A percentile compares a stretch with the other conserved stretches of the same genome.
These are phyloP conservation scores for Mallotus nudiflorus DNA, from an alignment of 345 rosid genomes.

Conservation along the genomic window DNA sequence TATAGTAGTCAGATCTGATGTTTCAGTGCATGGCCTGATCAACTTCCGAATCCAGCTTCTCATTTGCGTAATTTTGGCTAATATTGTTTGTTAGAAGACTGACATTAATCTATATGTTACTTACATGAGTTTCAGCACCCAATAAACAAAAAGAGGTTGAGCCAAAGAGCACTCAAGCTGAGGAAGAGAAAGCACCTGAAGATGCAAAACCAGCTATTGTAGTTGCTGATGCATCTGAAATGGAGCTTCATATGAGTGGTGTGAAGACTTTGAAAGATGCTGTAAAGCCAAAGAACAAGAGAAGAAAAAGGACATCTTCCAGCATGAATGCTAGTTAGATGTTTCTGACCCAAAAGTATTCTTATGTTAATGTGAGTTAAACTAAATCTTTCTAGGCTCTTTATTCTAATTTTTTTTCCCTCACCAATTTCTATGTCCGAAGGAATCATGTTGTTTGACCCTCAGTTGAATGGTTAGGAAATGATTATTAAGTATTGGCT, in stretches of 20 bases:
- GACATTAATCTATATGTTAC: constrained; percentile 10
- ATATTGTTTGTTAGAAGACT: neutral
- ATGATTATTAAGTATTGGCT: neutral
- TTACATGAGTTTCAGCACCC: constrained; percentile 33
- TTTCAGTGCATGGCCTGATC: no score
- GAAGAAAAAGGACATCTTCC: constrained; percentile 57
- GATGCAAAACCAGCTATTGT: constrained; percentile 25
- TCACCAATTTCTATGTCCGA: neutral
- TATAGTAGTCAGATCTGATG: no score
- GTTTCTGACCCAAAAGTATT: neutral
- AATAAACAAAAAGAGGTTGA: constrained; percentile 23
- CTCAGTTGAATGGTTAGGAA: neutral
- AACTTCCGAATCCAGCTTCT: no score
- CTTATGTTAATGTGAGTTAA: constrained; percentile 5
- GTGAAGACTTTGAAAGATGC: constrained; percentile 76
- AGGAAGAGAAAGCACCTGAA: constrained; percentile 24
- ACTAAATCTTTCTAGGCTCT: neutral
- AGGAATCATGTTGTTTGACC: neutral
- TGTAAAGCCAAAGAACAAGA: constrained; percentile 69
- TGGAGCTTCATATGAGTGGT: constrained; percentile 31
- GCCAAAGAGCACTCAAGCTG: constrained; percentile 19
- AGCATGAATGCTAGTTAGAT: constrained; percentile 34
- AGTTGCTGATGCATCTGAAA: constrained; percentile 25
- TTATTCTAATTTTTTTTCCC: neutral
- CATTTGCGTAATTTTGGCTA: no score